These are phyloP conservation scores for Annona squamosa DNA, from an alignment of 164 flowering plant species.

Conservation along the genomic window DNA sequence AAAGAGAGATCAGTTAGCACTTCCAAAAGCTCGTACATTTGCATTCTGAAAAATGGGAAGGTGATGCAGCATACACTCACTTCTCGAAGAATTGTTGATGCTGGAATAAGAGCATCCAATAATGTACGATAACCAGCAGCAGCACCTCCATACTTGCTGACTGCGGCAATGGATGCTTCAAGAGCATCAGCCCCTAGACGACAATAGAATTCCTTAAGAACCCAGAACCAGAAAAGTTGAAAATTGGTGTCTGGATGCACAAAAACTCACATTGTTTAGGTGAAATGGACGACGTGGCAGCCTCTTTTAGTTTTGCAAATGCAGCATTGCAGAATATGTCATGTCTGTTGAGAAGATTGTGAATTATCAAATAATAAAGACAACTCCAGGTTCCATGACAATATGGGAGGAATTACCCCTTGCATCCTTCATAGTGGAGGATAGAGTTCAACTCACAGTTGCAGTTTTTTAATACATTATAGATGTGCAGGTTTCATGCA, in stretches of 20 bases:
- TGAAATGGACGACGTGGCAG: conserved; percentile 25
- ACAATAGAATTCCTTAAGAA: conserved; percentile 2
- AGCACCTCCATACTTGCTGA: conserved; percentile 94
- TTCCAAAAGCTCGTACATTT: background rate
- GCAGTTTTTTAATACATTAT: too few relatives aligned
- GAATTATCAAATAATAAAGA: background rate
- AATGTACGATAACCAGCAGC: conserved; percentile 78
- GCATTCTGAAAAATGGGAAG: background rate
- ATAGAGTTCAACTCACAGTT: too few relatives aligned
- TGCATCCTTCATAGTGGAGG: background rate
- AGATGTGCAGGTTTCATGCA: background rate
- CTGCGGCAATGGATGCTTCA: conserved; percentile 72
- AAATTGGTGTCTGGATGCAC: background rate
- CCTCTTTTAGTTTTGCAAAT: conserved; percentile 54
- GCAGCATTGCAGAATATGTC: conserved; percentile 82
- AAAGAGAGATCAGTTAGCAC: background rate
- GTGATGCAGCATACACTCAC: conserved; percentile 19
- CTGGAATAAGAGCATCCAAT: conserved; percentile 94
- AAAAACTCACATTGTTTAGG: conserved; percentile 59
- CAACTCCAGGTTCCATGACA: background rate
- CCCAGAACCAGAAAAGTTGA: background rate
- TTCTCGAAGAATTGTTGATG: conserved; percentile 61
- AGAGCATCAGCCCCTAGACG: conserved; percentile 85
- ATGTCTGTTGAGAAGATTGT: conserved; percentile 41
- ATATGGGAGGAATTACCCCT: background rate